These are phyloP conservation scores for Lophium mytilinum DNA, from an alignment of 495 filamentous ascomycete genomes.

Conservation along the genomic window DNA sequence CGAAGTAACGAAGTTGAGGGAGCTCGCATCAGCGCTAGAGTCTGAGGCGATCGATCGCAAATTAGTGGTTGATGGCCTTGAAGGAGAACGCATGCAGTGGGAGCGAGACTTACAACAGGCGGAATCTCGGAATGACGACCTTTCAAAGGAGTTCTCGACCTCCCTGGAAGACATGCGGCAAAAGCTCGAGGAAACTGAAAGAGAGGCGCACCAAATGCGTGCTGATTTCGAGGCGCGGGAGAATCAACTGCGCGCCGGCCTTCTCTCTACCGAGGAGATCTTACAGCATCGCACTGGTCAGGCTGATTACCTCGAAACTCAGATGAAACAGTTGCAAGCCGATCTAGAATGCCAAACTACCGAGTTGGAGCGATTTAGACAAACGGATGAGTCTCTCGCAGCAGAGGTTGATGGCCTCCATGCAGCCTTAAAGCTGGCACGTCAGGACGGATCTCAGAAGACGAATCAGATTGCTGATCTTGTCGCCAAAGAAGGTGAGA, in stretches of 20 bases:
- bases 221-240: constrained; percentile 9
- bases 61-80: constrained; percentile 17
- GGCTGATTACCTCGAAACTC: neutral
- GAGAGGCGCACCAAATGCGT: constrained; percentile 6
- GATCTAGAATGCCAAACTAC: neutral
- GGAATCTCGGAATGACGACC: constrained; percentile 1
- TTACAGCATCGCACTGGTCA: constrained; percentile 4
- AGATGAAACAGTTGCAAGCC: neutral
- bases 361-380: neutral
- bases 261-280: constrained; percentile 7
- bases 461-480: constrained; percentile 3
- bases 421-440: neutral
- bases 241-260: constrained; percentile 1
- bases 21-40: constrained; percentile 18
- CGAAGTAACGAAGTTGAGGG: constrained; percentile 13
- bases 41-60: constrained; percentile 8
- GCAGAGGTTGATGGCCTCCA: neutral
- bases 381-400: neutral
- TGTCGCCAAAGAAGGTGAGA: neutral
- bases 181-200: constrained; percentile 10
- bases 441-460: neutral
- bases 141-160: neutral
- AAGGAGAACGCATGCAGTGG: constrained; percentile 15
- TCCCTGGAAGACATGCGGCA: constrained; percentile 4
- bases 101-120: constrained; percentile 9